Base-by-base conservation (phyloP, 495 filamentous ascomycete species). In the Alectoria sarmentosa region DNA sequence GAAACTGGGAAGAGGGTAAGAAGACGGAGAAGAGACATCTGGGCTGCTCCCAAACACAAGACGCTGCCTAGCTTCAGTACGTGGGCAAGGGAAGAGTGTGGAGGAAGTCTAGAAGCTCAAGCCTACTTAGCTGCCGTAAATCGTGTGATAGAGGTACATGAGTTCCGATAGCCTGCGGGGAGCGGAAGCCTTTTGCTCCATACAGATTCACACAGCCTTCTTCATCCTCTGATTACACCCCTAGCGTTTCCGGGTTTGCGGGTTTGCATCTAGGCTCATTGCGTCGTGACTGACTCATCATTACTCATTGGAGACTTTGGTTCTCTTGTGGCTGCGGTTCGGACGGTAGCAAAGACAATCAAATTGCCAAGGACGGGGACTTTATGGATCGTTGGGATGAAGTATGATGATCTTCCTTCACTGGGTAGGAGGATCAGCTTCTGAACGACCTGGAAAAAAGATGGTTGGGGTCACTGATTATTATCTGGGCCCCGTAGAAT, bases 131-230 rank as follows among this genome's bases (percentile, higher is more conserved):
- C 28, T 34, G 6, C 34, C 23, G 52, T 30, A 34, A 17, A 34
- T 30, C 30, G 52, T 17, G 52, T 55, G 52, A 55, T 10, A 55
- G 28, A 55, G 19, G 15, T 55, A 55, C 52, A 55, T 21, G n/a
- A 34, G 30, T 55, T 55, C 52, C 52, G 52, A 55, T 55, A 34
- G 49, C 26, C 30, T 36, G 52, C 52, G 52, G 52, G 52, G 4
- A 55, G 52, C 52, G 21, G 30, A 21, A 55, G 26, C n/a, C 52
- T 55, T 19, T 19, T 55, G 6, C 6, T 55, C 30, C 30, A 55
- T 55, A 30, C 52, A 55, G 14, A 55, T 34, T 21, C 4, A 8
- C 52, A 21, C 52, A 30, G 52, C 8, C 34, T 55, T 30, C 11
- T 55, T 21, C 52, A 6, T 9, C 52, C 30, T 17, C 30, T 9